phyloP scores from a whole-genome alignment of 1,284 basidiomycete species.

The Uromyces viciae-fabae region DNA sequence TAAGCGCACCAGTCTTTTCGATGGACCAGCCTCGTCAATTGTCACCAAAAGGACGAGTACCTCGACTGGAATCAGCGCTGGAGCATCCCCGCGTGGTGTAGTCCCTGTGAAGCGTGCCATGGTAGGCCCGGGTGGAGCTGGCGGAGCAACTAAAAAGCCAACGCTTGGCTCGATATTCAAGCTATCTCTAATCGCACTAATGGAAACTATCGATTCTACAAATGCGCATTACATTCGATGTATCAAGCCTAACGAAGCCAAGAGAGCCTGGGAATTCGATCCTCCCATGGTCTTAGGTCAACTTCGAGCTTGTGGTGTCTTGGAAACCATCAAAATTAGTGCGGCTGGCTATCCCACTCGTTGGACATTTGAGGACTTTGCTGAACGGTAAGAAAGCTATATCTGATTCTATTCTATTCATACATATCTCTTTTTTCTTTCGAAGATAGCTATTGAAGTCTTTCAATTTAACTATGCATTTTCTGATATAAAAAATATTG shows the following conservation, averaged over 20 bases:
- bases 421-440: conserved; percentile 18
- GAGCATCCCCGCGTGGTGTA: conserved; percentile 44
- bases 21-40: conserved; percentile 47
- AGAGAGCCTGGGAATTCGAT: conserved; percentile 93
- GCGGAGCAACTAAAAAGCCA: conserved; percentile 73
- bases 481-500: neutral
- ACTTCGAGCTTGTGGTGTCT: conserved; percentile 93
- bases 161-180: conserved; percentile 99
- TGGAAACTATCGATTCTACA: conserved; percentile 95
- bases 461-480: too few relatives aligned
- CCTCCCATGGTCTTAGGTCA: conserved; percentile 94
- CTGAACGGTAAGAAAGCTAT: conserved; percentile 92
- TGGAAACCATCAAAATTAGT: conserved; percentile 98
- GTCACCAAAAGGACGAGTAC: conserved; percentile 65
- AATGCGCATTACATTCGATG: conserved; percentile 99
- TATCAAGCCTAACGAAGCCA: conserved; percentile 98
- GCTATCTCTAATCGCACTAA: conserved; percentile 82
- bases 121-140: conserved; percentile 42
- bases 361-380: conserved; percentile 98
- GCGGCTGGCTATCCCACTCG: conserved; percentile 98
- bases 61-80: conserved; percentile 47
- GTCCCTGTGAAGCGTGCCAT: conserved; percentile 16
- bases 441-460: too few relatives aligned
- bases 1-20: conserved; percentile 44
- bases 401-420: conserved; percentile 54